Conservation (phyloP, 345 rosid species). For the Sonneratia alba region DNA sequence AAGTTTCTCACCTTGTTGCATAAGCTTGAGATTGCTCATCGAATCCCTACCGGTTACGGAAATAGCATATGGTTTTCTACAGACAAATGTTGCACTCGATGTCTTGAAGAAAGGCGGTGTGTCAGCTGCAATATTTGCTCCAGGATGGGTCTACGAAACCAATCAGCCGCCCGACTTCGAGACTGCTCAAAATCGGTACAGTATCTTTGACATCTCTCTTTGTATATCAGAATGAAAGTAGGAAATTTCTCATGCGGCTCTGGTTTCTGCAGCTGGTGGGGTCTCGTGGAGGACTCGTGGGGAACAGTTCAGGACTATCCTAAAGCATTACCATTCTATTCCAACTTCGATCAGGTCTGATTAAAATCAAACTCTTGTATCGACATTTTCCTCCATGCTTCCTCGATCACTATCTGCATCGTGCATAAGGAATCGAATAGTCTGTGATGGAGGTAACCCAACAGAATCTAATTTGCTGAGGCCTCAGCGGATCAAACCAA, state of each 20-base stretch:
- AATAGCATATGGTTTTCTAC: slow-evolving; percentile 11
- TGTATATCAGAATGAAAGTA: not conserved
- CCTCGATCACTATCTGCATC: not conserved
- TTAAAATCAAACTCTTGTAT: not conserved
- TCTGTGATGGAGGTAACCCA: too few species aligned
- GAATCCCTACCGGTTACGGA: not conserved
- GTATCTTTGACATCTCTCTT: not conserved
- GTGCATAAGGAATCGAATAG: not conserved
- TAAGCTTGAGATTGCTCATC: not conserved
- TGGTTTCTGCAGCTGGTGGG: slow-evolving; percentile 64
- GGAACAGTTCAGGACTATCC: slow-evolving; percentile 52
- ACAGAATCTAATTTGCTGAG: too few species aligned
- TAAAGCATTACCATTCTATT: slow-evolving; percentile 56
- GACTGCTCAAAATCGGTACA: slow-evolving; percentile 76
- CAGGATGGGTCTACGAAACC: slow-evolving; percentile 82
- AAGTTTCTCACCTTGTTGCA: not conserved
- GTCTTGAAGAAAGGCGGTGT: slow-evolving; percentile 51
- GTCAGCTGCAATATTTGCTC: slow-evolving; percentile 86
- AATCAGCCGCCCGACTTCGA: slow-evolving; percentile 64
- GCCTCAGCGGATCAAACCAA: too few species aligned
- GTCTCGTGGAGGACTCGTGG: slow-evolving; percentile 74
- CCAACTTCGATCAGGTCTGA: slow-evolving; percentile 74
- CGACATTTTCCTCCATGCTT: not conserved
- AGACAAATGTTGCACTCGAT: slow-evolving; percentile 72
- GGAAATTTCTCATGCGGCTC: not conserved